Evolutionary conservation across 805 yeast species (phyloP), one percentile per base, ranked within the genome.

Genomic region (Zygosaccharomyces gambellarensis): DNA sequence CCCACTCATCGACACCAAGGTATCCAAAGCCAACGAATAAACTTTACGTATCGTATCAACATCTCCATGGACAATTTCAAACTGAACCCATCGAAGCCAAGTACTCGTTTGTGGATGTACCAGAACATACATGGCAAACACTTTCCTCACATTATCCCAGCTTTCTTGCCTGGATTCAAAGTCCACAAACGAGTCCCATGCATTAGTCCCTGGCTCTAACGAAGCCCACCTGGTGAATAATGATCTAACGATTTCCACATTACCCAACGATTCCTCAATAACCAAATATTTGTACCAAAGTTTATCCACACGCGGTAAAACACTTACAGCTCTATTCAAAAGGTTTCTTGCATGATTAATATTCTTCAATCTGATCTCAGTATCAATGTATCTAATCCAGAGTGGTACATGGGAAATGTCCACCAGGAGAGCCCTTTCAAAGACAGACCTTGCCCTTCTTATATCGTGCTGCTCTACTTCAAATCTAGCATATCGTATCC

Each of bases 401-500:
- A 92, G 66, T 4, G 95, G 90, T 1, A 90, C 82, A 62, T 84
- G 81, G 27, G 82, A 79, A 12, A 80, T 78, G 59, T 88, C 85
- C 7, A 87, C 88, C 46, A 82, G 85, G 29, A 92, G 64, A 0
- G 96, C 95, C 45, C 98, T 74, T 65, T 92, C 99, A 68, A 85
- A 86, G 5, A 94, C 74, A 0, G 97, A 87, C 48, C 98, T 72
- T 0, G 95, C 96, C 21, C 97, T 73, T 17, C 79, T 74, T 52
- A 79, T 74, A 60, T 92, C 96, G 51, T 81, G 84, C 57, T 87
- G 92, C 4, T 85, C 85, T 3, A 83, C 65, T 67, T 92, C 99
- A 79, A 90, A 88, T 50, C 78, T 79, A 0, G 97, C 98, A 65
- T 92, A 94, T 48, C 97, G 73, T 63, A 88, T 75, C 97, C 98